Percentiles rank a stretch among this genome's conserved stretches.
phyloP scores from a whole-genome alignment of 2,329 filamentous ascomycete species.

The Verticillium klebahnii region DNA sequence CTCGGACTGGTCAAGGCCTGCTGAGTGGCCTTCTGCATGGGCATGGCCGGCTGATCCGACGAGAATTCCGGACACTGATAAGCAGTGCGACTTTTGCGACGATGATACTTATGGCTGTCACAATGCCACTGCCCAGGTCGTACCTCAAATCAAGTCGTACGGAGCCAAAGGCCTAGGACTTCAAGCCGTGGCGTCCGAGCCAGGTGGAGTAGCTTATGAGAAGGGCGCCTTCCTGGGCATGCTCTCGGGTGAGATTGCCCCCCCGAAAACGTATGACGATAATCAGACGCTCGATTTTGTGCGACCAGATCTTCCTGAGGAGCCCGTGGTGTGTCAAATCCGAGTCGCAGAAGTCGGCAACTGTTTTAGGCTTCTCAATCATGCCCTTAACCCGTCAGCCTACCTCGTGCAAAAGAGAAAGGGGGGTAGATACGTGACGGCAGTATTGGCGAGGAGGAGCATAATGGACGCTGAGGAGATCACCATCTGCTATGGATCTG shows the following conservation, averaged over 20 bases:
- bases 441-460: background rate
- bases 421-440: slow-evolving; percentile 1
- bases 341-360: background rate
- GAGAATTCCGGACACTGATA: background rate
- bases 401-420: background rate
- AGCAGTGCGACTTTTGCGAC: slow-evolving; percentile 3
- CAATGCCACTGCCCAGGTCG: background rate
- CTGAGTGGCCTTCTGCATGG: too few species aligned
- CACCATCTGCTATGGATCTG: background rate
- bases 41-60: background rate
- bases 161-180: background rate
- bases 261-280: too few species aligned
- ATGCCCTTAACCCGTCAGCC: background rate
- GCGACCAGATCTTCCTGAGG: too few species aligned
- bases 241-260: too few species aligned
- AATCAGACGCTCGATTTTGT: too few species aligned
- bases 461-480: background rate
- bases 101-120: background rate
- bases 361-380: slow-evolving; percentile 2
- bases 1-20: too few species aligned
- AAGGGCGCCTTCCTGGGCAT: background rate
- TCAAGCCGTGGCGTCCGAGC: background rate
- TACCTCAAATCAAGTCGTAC: background rate
- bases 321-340: background rate
- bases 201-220: background rate